Evolutionary conservation across 2,329 filamentous ascomycete species (phyloP).

Genomic region (Penicillium capsulatum): DNA sequence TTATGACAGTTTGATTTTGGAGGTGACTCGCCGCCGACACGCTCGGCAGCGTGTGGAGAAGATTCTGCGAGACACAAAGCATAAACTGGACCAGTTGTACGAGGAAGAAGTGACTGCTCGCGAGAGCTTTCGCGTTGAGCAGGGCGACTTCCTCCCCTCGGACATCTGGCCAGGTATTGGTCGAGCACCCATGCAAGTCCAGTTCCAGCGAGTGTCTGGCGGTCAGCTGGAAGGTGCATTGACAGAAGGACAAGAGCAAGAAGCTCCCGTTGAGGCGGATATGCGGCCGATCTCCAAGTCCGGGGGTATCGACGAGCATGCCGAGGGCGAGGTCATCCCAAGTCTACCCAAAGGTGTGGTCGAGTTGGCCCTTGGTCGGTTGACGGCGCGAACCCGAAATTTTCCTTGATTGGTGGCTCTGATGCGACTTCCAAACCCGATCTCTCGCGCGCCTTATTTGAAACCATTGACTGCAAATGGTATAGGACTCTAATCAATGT

Average conservation of each 20-base stretch:
- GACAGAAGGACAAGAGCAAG: slow-evolving; percentile 7
- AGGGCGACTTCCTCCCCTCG: slow-evolving; percentile 79
- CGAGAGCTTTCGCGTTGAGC: slow-evolving; percentile 72
- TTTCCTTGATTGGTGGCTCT: slow-evolving; percentile 5
- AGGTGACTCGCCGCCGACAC: slow-evolving; percentile 69
- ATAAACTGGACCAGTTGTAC: slow-evolving; percentile 70
- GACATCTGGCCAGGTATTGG: slow-evolving; percentile 80
- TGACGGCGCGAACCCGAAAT: slow-evolving; percentile 31
- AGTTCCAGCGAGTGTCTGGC: slow-evolving; percentile 36
- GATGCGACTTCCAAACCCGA: neutral
- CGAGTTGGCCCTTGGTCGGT: slow-evolving; percentile 41
- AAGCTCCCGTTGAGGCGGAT: slow-evolving; percentile 7
- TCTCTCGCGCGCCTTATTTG: neutral
- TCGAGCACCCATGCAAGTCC: slow-evolving; percentile 51
- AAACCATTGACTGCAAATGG: too few species aligned
- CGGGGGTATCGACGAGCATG: slow-evolving; percentile 12
- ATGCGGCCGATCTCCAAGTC: slow-evolving; percentile 3
- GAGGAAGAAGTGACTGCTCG: slow-evolving; percentile 68
- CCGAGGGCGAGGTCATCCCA: slow-evolving; percentile 39
- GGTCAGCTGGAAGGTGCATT: slow-evolving; percentile 29
- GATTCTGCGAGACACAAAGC: slow-evolving; percentile 72
- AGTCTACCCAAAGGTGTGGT: slow-evolving; percentile 41
- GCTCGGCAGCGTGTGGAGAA: slow-evolving; percentile 70
- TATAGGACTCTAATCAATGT: too few species aligned
- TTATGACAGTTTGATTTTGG: slow-evolving; percentile 79